phyloP scores from a whole-genome alignment of 2,329 filamentous ascomycete species.

The Balansia obtecta region DNA sequence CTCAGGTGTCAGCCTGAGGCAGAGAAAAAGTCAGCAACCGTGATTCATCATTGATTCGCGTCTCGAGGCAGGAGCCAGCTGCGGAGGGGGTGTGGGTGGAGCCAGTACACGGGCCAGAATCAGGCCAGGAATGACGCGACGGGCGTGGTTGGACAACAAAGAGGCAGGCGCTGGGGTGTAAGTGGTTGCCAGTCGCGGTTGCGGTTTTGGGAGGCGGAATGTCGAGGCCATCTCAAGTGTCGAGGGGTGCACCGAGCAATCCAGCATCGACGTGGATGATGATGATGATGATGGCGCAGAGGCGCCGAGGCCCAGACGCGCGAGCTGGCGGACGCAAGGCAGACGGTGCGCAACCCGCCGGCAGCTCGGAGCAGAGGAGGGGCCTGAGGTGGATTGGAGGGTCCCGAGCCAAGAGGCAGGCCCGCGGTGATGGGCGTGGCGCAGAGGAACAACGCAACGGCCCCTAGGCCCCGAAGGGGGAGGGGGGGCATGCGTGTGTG shows the following conservation, averaged over 20 bases:
- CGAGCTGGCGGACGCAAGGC: not conserved
- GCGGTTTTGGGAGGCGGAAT: too few species aligned
- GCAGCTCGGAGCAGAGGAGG: conserved; percentile 7
- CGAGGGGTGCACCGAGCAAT: too few species aligned
- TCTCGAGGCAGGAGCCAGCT: not conserved
- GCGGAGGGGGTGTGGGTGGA: not conserved
- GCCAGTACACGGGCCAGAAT: not conserved
- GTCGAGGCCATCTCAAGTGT: too few species aligned
- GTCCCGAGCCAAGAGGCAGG: conserved; percentile 4
- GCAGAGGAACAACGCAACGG: conserved; percentile 1
- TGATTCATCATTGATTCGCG: not conserved
- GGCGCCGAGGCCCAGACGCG: too few species aligned
- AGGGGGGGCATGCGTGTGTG: too few species aligned
- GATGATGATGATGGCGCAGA: too few species aligned
- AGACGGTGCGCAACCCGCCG: conserved; percentile 4
- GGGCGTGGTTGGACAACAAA: not conserved
- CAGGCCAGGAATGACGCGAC: not conserved
- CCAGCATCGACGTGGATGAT: too few species aligned
- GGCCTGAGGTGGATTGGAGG: not conserved
- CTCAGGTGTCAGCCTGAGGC: conserved; percentile 38
- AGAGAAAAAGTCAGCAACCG: conserved; percentile 9
- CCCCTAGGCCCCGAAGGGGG: not conserved
- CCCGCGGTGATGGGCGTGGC: conserved; percentile 1
- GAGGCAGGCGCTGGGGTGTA: not conserved
- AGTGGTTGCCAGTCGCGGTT: too few species aligned